Conservation (phyloP, 139 green algal species). For the Chlorella sorokiniana region DNA sequence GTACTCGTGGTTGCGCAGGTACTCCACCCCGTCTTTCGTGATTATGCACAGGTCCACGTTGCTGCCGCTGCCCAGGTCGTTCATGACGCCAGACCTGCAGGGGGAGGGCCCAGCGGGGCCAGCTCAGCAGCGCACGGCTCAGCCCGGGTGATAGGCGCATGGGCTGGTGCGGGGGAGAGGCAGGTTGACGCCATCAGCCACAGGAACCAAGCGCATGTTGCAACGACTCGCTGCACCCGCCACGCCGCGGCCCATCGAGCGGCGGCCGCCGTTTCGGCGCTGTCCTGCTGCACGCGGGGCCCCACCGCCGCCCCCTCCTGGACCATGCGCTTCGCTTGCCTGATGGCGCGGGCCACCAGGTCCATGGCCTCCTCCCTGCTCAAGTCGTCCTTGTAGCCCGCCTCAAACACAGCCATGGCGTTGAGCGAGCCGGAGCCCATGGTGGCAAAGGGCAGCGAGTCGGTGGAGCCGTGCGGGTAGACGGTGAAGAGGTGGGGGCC, state of each 20-base stretch:
- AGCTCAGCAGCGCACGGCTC: no score
- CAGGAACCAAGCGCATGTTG: no score
- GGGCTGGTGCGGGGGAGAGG: background rate
- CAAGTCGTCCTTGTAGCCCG: constrained; percentile 96
- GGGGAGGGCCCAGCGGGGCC: no score
- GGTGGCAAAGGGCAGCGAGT: constrained; percentile 93
- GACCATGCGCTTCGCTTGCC: constrained; percentile 11
- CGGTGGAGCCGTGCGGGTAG: constrained; percentile 98
- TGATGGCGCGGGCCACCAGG: constrained; percentile 80
- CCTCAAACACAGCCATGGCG: constrained; percentile 98
- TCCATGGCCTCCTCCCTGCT: constrained; percentile 79
- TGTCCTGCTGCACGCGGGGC: no score
- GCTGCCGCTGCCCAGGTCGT: constrained; percentile 95
- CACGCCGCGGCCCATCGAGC: no score
- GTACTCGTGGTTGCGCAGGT: constrained; percentile 90
- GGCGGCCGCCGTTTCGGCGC: no score
- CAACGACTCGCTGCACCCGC: no score
- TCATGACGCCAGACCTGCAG: constrained; percentile 84
- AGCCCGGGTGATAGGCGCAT: no score
- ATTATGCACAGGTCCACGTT: constrained; percentile 99
- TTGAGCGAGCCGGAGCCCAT: constrained; percentile 97
- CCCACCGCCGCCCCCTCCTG: no score
- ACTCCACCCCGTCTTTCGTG: constrained; percentile 85
- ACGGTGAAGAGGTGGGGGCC: constrained; percentile 97
- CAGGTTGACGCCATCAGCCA: constrained; percentile 55